Evolutionary conservation across 768 basidiomycete species (phyloP), one percentile per base, ranked within the genome.

Genomic region (Tylopilus felleus): DNA sequence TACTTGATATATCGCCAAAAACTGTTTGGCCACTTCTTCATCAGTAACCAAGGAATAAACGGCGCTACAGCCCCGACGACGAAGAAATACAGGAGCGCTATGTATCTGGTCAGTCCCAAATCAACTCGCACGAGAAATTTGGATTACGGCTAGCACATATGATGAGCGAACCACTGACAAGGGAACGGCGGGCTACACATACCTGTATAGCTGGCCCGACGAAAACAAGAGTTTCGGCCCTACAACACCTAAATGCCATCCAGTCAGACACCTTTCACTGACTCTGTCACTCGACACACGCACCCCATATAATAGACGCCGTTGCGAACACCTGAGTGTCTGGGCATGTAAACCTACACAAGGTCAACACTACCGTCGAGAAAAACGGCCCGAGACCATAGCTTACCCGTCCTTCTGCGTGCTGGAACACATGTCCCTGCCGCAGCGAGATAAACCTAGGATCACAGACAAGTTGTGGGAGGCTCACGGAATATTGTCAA

Each of bases 41-140:
- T 80, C 53, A 88, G 60, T 16, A 85, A 51, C 80, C 82, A 90
- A 17, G 81, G 75, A 36, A 83, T 63, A 43, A 88, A 62, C 0
- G 89, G 90, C 29, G 82, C 79, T 14, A 82, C 60, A 8, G 86
- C 82, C 27, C 91, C 90, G 40, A 86, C 74, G 47, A 88, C 70
- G 74, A 93, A 92, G 72, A 90, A 90, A 54, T 82, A 83, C 17
- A 80, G 65, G 21, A 91, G 70, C 5, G 77, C 84, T 80, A 22
- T 2, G 33, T 43, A 55, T n/a, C 12, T 6, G 46, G 25, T 77
- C 68, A 70, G 74, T 29, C 3, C 17, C 7, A 22, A 25, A 12
- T 19, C n/a, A 21, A 8, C 38, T 21, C n/a, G 7, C 8, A 33
- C 45, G 51, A 17, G 64, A 57, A 43, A 48, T 6, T 59, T 28